A percentile compares a stretch with the other conserved stretches of the same genome.
Conservation (phyloP, 2,329 filamentous ascomycete species). For the Fusarium veterinarium region DNA sequence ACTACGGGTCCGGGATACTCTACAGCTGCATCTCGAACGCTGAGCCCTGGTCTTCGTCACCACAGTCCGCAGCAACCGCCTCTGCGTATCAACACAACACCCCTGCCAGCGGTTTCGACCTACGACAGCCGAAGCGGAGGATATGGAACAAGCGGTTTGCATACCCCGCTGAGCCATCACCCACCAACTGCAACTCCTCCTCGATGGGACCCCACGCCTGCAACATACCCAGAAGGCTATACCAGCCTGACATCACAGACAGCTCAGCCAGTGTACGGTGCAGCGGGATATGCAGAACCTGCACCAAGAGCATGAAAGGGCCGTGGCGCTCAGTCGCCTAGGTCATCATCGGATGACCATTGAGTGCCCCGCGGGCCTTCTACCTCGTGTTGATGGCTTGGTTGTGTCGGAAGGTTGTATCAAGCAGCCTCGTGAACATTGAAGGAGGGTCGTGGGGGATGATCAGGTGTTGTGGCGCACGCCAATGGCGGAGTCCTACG, state of each 20-base stretch:
- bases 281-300: conserved; percentile 56
- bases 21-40: conserved; percentile 53
- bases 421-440: conserved; percentile 49
- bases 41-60: conserved; percentile 54
- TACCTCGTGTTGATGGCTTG: conserved; percentile 41
- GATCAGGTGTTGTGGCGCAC: conserved; percentile 54
- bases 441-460: conserved; percentile 45
- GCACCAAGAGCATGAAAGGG: conserved; percentile 54
- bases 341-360: conserved; percentile 40
- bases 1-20: conserved; percentile 50
- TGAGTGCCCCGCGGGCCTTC: conserved; percentile 10
- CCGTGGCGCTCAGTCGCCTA: conserved; percentile 23
- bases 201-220: conserved; percentile 56
- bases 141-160: conserved; percentile 55
- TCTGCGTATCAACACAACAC: conserved; percentile 52
- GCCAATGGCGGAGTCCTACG: conserved; percentile 49
- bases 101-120: conserved; percentile 52
- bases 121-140: conserved; percentile 54
- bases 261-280: conserved; percentile 55
- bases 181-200: conserved; percentile 53
- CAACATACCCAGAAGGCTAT: conserved; percentile 54
- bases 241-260: conserved; percentile 52
- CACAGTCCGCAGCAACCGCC: conserved; percentile 52
- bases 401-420: conserved; percentile 40
- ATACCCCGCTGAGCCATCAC: conserved; percentile 54